phyloP scores from a whole-genome alignment of 257 asterid species.

The Dorcoceras hygrometricum region DNA sequence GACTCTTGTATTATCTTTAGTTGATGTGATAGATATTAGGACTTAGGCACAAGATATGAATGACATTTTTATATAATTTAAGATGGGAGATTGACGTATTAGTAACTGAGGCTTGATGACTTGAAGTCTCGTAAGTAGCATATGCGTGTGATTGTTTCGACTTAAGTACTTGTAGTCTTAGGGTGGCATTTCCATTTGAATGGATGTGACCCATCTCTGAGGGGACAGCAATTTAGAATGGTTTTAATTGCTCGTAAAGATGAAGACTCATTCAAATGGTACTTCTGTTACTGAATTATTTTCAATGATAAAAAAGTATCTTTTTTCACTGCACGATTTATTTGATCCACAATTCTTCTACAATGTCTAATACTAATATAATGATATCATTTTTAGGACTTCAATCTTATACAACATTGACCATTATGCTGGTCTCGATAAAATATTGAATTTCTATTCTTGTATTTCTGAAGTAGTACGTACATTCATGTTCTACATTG shows the following conservation, averaged over 20 bases:
- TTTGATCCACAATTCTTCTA: neutral
- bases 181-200: neutral
- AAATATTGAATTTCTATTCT: neutral
- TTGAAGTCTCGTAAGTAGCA: constrained; percentile 3
- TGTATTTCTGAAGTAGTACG: neutral
- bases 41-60: neutral
- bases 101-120: neutral
- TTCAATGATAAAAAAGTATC: neutral
- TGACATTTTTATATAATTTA: neutral
- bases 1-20: constrained; percentile 3
- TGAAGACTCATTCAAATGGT: neutral
- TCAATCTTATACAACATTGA: neutral
- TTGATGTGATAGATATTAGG: too few relatives aligned
- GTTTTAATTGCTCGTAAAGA: neutral
- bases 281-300: neutral
- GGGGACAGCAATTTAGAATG: neutral
- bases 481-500: constrained; percentile 6
- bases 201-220: neutral
- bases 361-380: neutral
- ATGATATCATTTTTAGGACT: neutral
- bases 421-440: neutral
- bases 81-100: neutral
- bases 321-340: too few relatives aligned
- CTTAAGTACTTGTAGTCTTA: neutral
- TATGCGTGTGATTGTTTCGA: neutral